These are phyloP conservation scores for Umbellularia californica DNA, from an alignment of 164 flowering plant genomes.

Conservation along the genomic window DNA sequence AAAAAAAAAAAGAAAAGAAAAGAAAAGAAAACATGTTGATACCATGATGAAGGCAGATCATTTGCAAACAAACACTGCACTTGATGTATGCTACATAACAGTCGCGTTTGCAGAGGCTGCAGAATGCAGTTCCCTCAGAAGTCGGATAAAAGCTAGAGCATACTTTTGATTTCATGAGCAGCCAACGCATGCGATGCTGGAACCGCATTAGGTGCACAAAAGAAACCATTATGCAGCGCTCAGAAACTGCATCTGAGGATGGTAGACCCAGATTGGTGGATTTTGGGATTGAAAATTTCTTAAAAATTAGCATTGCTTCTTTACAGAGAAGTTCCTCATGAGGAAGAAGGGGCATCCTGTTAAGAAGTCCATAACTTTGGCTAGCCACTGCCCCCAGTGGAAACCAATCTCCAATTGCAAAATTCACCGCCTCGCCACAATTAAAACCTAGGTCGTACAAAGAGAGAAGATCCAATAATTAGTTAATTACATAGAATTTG, in stretches of 20 bases:
- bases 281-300: conserved; percentile 19
- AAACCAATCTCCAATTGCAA: conserved; percentile 98
- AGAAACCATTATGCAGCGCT: conserved; percentile 47
- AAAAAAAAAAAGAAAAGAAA: too few relatives aligned
- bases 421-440: conserved; percentile 98
- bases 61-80: conserved; percentile 64
- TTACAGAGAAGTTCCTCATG: conserved; percentile 91
- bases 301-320: conserved; percentile 74
- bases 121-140: conserved; percentile 68
- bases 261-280: conserved; percentile 24
- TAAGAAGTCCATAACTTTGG: conserved; percentile 76
- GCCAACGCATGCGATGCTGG: conserved; percentile 85
- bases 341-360: conserved; percentile 83
- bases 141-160: conserved; percentile 31
- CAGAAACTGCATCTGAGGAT: conserved; percentile 42
- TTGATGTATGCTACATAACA: conserved; percentile 75
- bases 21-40: conserved; percentile 3
- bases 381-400: conserved; percentile 84
- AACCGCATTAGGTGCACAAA: conserved; percentile 80
- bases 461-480: background rate
- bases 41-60: conserved; percentile 95
- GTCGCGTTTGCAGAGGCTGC: conserved; percentile 90
- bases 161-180: conserved; percentile 44
- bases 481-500: background rate
- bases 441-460: conserved; percentile 60